These are phyloP conservation scores for Torulaspora quercuum DNA, from an alignment of 805 yeast genomes.

Conservation along the genomic window DNA sequence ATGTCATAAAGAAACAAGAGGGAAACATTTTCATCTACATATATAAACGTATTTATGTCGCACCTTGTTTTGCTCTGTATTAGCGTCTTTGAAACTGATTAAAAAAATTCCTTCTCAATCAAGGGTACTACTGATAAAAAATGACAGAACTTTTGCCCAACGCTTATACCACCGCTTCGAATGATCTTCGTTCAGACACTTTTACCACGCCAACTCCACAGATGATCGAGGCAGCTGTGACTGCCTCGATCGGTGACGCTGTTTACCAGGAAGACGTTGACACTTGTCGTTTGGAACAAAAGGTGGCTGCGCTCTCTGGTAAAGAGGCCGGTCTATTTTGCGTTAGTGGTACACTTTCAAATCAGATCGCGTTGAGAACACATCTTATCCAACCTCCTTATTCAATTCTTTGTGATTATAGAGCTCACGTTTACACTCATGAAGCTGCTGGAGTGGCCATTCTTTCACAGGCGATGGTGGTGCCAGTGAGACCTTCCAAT, in stretches of 20 bases:
- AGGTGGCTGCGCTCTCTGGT: slow-evolving; percentile 67
- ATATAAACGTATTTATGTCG: too few species aligned
- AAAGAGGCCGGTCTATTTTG: slow-evolving; percentile 79
- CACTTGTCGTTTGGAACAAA: slow-evolving; percentile 59
- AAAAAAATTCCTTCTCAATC: neutral
- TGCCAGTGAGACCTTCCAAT: slow-evolving; percentile 73
- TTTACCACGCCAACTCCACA: slow-evolving; percentile 80
- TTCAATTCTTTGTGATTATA: slow-evolving; percentile 78
- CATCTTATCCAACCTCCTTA: slow-evolving; percentile 71
- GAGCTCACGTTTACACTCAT: slow-evolving; percentile 76
- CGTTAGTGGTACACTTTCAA: slow-evolving; percentile 86
- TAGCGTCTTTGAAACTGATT: neutral
- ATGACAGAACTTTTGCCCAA: slow-evolving; percentile 28
- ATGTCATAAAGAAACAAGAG: too few species aligned
- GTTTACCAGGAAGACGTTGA: slow-evolving; percentile 83
- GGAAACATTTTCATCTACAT: too few species aligned
- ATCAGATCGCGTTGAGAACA: slow-evolving; percentile 79
- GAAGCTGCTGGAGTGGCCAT: slow-evolving; percentile 94
- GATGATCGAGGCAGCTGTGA: slow-evolving; percentile 60
- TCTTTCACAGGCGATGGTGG: slow-evolving; percentile 87
- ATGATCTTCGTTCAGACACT: slow-evolving; percentile 74
- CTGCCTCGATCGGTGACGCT: slow-evolving; percentile 73
- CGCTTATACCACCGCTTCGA: slow-evolving; percentile 34
- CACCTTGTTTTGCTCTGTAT: too few species aligned
- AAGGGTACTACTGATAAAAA: neutral